Percentiles rank a stretch among this genome's conserved stretches.
Evolutionary conservation across 225 moss, liverwort and hornwort genomes (phyloP).

Genomic region (Pleurozium schreberi): DNA sequence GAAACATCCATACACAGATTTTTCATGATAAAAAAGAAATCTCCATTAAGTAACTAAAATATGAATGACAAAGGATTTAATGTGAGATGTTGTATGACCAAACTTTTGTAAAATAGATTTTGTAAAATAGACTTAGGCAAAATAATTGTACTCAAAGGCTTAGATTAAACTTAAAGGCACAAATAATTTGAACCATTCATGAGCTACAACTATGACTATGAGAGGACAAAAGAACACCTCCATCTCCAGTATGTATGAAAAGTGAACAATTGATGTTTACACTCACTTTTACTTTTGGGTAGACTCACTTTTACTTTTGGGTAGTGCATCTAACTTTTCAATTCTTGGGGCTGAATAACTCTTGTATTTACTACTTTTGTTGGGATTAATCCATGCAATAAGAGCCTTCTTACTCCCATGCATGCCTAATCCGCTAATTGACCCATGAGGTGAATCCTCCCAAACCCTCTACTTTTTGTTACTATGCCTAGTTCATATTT

Average conservation of each 20-base stretch:
- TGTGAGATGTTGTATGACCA: neutral
- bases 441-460: too few relatives aligned
- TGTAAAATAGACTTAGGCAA: neutral
- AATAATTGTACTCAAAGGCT: neutral
- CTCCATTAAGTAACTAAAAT: neutral
- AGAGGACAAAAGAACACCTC: neutral
- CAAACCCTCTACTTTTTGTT: too few relatives aligned
- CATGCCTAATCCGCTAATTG: too few relatives aligned
- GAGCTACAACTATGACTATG: too few relatives aligned
- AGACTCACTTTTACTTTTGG: neutral
- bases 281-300: neutral
- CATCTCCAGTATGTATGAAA: neutral
- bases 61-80: neutral
- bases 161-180: neutral
- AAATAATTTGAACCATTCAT: neutral
- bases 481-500: too few relatives aligned
- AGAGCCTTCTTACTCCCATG: neutral
- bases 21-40: neutral
- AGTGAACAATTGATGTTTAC: neutral
- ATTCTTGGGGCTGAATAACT: neutral
- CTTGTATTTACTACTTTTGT: neutral
- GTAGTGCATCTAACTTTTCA: neutral
- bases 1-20: neutral
- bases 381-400: neutral
- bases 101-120: neutral